A percentile compares a stretch with the other conserved stretches of the same genome.
phyloP scores from a whole-genome alignment of 306 rosid species.

The Trifolium fragiferum region DNA sequence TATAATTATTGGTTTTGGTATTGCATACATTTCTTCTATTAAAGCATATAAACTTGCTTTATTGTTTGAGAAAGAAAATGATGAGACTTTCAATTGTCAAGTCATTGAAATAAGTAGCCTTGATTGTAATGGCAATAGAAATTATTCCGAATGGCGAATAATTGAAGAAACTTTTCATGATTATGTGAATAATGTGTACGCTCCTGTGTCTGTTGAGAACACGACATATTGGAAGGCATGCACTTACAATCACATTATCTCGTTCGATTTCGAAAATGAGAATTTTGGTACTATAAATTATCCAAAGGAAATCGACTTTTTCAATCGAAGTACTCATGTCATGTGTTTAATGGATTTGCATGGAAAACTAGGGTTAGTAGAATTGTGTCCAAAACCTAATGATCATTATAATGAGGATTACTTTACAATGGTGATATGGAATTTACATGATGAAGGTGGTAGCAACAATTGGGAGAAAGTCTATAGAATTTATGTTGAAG shows the following conservation, averaged over 20 bases:
- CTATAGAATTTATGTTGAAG: neutral
- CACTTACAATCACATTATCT: too few relatives aligned
- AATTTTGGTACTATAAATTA: too few relatives aligned
- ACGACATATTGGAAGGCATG: too few relatives aligned
- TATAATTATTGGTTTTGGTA: neutral
- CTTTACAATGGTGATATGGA: conserved; percentile 5
- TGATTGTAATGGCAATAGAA: too few relatives aligned
- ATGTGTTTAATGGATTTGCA: neutral
- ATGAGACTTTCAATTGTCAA: neutral
- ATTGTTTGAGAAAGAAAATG: neutral
- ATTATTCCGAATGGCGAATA: too few relatives aligned
- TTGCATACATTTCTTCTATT: neutral
- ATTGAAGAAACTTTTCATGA: too few relatives aligned
- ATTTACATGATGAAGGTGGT: neutral
- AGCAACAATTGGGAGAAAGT: neutral
- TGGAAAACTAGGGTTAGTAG: neutral
- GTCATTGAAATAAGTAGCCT: too few relatives aligned
- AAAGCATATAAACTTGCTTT: neutral
- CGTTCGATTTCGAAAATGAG: too few relatives aligned
- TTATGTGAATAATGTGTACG: too few relatives aligned
- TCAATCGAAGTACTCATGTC: neutral
- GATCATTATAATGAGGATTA: neutral
- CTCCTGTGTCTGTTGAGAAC: too few relatives aligned
- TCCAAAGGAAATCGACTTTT: neutral
- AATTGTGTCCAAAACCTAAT: neutral